Evolutionary conservation across 116 monocot genomes (phyloP), one percentile per base, ranked within the genome.

Genomic region (Dioscorea cayenensis): DNA sequence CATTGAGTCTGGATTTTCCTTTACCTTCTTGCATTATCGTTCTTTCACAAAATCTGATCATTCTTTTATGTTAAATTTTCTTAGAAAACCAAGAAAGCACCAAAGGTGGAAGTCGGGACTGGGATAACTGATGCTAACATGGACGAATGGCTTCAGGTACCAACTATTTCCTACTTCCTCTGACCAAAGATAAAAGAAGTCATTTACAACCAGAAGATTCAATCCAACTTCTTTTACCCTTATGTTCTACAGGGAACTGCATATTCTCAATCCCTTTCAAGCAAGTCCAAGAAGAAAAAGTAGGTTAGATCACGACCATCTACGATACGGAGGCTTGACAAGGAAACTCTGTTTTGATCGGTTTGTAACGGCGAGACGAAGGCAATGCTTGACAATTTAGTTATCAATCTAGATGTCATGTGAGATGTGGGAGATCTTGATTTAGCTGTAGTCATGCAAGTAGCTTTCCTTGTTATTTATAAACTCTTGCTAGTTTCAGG

Each of bases 81-180:
- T 0, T 62, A 95, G 95, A 95, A 91, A 89, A 81, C 91, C 64
- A 95, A 91, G 82, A 87, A 71, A 74, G 78, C 85, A 23, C 76
- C 89, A 6, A 91, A 95, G 75, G 95, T 95, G 66, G 95, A 95
- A 79, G 84, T 91, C 14, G 95, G 95, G 51, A 95, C 95, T 11
- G 68, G 71, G 29, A 76, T 83, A 28, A 81, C 83, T 60, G 89
- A 87, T 36, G 84, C 86, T 49, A 77, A 83, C 75, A 81, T 91
- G 83, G 89, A 95, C 74, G 95, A 95, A 48, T 95, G 95, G 95
- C 71, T 95, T 68, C 66, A 91, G 81, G 95, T 91, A 80, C 25
- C 0, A 25, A 25, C 52, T 63, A 43, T 38, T 37, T 4, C 16
- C 22, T 43, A 10, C 2, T 20, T 2, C 20, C 27, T 51, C 28